These are phyloP conservation scores for Triticum dicoccoides DNA, from an alignment of 176 grass and related monocot species.

Conservation along the genomic window DNA sequence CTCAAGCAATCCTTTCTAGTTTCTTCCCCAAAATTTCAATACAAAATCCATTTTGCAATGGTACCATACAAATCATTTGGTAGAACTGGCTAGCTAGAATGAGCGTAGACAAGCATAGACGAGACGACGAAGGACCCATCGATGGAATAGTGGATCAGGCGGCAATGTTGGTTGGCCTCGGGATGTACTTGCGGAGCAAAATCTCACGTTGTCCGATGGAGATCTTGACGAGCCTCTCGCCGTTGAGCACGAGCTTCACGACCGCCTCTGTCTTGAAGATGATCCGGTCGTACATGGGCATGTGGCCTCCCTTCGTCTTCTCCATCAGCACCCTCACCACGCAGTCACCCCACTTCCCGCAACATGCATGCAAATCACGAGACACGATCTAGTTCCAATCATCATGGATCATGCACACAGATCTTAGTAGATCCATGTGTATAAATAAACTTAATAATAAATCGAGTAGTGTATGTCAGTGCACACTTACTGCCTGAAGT, in stretches of 20 bases:
- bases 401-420: not conserved
- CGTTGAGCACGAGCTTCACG: conserved; percentile 37
- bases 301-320: not conserved
- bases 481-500: conserved; percentile 55
- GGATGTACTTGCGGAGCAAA: conserved; percentile 42
- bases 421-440: too few species aligned
- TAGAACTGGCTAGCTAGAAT: not conserved
- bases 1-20: too few species aligned
- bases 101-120: too few species aligned
- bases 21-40: too few species aligned
- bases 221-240: not conserved
- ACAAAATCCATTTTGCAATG: too few species aligned
- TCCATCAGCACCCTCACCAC: conserved; percentile 40
- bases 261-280: conserved; percentile 30
- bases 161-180: not conserved
- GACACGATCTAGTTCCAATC: not conserved
- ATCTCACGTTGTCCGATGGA: conserved; percentile 13
- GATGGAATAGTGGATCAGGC: not conserved
- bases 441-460: too few species aligned
- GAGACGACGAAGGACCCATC: too few species aligned
- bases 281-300: conserved; percentile 33
- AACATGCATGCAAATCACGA: not conserved
- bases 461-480: not conserved
- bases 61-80: too few species aligned
- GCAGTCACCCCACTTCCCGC: conserved; percentile 36